Conservation (phyloP, 2,329 filamentous ascomycete species). For the Neopestalotiopsis rosae region DNA sequence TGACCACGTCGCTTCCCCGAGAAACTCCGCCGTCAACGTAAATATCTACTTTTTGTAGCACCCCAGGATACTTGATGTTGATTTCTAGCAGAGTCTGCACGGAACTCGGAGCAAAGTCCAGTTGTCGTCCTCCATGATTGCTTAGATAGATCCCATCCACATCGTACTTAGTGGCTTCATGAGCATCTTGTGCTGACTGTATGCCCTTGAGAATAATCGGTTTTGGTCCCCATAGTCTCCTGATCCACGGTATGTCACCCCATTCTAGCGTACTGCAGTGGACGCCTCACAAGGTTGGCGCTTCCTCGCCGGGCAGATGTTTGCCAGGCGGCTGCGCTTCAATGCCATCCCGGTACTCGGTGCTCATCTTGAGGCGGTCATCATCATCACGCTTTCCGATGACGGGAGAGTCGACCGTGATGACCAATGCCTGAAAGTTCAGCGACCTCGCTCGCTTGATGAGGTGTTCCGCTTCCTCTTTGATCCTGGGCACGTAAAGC, state of each 20-base stretch:
- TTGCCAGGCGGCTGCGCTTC: neutral
- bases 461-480: conserved; percentile 51
- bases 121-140: conserved; percentile 19
- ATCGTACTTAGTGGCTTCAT: conserved; percentile 16
- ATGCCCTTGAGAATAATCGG: conserved; percentile 23
- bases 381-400: conserved; percentile 43
- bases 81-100: conserved; percentile 13
- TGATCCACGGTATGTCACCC: conserved; percentile 22
- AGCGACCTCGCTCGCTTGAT: conserved; percentile 44
- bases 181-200: conserved; percentile 20
- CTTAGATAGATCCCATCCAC: conserved; percentile 21
- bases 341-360: neutral
- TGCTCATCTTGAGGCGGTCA: conserved; percentile 13
- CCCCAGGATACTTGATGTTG: neutral
- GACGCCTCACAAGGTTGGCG: conserved; percentile 17
- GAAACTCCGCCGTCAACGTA: conserved; percentile 6
- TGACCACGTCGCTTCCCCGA: conserved; percentile 8
- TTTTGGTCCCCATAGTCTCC: conserved; percentile 10
- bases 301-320: conserved; percentile 12
- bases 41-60: neutral
- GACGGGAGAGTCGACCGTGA: conserved; percentile 62
- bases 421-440: conserved; percentile 56
- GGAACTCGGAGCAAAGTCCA: conserved; percentile 12
- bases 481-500: conserved; percentile 59
- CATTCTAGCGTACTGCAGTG: conserved; percentile 21